Percentiles rank a stretch among this genome's conserved stretches.
phyloP scores from a whole-genome alignment of 169 alveolate species.

The Amoebophrya sp. region DNA sequence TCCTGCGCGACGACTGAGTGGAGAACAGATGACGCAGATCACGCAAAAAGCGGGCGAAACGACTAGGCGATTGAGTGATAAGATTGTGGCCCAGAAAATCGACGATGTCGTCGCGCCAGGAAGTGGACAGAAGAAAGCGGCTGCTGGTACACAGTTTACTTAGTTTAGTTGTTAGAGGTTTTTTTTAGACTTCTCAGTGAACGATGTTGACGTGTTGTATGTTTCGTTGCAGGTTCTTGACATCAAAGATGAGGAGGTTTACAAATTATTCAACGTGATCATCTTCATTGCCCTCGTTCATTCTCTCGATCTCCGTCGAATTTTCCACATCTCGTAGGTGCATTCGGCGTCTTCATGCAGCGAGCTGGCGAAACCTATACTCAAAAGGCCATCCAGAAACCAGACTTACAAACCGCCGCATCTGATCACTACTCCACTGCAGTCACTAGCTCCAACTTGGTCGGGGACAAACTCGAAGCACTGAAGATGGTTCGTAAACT shows the following conservation, averaged over 20 bases:
- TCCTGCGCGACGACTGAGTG: not conserved
- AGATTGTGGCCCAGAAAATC: not conserved
- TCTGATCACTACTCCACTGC: not conserved
- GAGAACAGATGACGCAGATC: not conserved
- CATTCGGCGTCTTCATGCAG: not conserved
- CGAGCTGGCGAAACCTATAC: not conserved
- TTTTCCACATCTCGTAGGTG: too few relatives aligned
- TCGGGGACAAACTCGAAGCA: not conserved
- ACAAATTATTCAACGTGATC: too few relatives aligned
- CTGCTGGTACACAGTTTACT: not conserved
- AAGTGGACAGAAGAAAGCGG: not conserved
- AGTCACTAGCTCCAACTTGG: not conserved
- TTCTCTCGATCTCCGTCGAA: too few relatives aligned
- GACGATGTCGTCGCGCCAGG: not conserved
- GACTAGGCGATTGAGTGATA: not conserved
- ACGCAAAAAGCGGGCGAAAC: not conserved
- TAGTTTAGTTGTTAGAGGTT: too few relatives aligned
- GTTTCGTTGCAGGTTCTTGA: too few relatives aligned
- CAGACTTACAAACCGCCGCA: slow-evolving; percentile 4
- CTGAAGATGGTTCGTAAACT: not conserved
- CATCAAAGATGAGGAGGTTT: too few relatives aligned
- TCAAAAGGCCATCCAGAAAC: not conserved
- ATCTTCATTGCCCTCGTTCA: too few relatives aligned
- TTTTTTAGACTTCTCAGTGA: too few relatives aligned
- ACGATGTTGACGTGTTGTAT: too few relatives aligned